Evolutionary conservation across 495 filamentous ascomycete genomes (phyloP).

Genomic region (Neurospora hispaniola): DNA sequence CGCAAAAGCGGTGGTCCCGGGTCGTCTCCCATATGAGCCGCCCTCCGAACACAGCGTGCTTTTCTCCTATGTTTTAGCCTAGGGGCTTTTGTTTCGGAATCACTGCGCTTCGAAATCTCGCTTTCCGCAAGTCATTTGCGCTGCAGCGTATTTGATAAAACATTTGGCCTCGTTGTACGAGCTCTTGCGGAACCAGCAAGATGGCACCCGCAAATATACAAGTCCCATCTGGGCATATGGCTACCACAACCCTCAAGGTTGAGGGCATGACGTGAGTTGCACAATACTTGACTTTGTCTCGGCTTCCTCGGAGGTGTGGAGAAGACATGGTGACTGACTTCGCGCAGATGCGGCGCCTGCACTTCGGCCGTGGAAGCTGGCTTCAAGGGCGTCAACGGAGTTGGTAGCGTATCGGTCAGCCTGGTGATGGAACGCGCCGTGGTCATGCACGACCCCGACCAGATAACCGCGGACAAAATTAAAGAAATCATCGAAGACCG

Average conservation of each 20-base stretch:
- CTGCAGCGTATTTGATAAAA: not conserved
- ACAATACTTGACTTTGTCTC: not conserved
- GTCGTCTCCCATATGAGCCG: not conserved
- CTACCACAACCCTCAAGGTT: slow-evolving; percentile 82
- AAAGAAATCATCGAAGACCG: slow-evolving; percentile 84
- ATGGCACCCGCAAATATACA: slow-evolving; percentile 41
- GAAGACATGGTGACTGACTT: not conserved
- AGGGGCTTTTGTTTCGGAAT: not conserved
- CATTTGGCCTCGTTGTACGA: not conserved
- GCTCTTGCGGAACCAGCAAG: slow-evolving; percentile 1
- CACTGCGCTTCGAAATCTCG: not conserved
- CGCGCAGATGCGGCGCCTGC: slow-evolving; percentile 57
- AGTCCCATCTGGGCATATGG: slow-evolving; percentile 53
- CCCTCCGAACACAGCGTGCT: not conserved
- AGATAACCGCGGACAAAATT: slow-evolving; percentile 60
- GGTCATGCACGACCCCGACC: slow-evolving; percentile 72
- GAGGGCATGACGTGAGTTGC: slow-evolving; percentile 72
- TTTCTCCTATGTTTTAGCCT: not conserved
- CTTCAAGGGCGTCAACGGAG: slow-evolving; percentile 70
- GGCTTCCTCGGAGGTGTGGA: not conserved
- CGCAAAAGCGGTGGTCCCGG: not conserved
- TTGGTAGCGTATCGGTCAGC: slow-evolving; percentile 77
- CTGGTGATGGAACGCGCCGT: slow-evolving; percentile 89
- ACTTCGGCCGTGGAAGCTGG: slow-evolving; percentile 77
- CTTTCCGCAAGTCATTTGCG: not conserved